These are phyloP conservation scores for Viridothelium virens DNA, from an alignment of 495 filamentous ascomycete species.

Conservation along the genomic window DNA sequence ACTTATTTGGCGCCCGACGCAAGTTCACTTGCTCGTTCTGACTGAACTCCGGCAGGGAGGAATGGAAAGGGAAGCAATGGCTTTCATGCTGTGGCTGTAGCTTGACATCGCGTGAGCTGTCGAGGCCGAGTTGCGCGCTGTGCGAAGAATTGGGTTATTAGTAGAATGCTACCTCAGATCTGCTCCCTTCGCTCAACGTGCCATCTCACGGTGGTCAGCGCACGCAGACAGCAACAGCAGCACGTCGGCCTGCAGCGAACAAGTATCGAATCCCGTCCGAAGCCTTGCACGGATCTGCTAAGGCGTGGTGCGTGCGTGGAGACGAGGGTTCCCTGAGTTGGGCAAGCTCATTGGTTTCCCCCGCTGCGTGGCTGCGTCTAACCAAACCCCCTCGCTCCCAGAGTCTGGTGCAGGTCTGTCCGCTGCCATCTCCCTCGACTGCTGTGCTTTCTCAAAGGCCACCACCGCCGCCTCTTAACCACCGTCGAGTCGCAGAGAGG, in stretches of 20 bases:
- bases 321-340: background rate
- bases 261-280: background rate
- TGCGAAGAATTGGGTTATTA: background rate
- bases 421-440: conserved; percentile 1
- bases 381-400: background rate
- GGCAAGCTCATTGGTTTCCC: background rate
- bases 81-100: too few relatives aligned
- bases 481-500: background rate
- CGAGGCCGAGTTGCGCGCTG: background rate
- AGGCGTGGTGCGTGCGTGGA: background rate
- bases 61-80: background rate
- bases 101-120: too few relatives aligned
- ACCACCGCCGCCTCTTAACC: conserved; percentile 4
- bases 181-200: too few relatives aligned
- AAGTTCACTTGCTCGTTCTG: conserved; percentile 3
- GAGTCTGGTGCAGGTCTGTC: background rate
- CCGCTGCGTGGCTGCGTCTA: background rate
- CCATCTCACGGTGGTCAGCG: background rate
- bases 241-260: background rate
- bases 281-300: background rate
- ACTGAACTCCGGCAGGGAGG: background rate
- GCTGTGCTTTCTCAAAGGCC: background rate
- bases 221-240: background rate
- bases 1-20: conserved; percentile 3
- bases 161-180: background rate